Conservation (phyloP, 2,329 filamentous ascomycete species). For the Ceratocystis ficicola region DNA sequence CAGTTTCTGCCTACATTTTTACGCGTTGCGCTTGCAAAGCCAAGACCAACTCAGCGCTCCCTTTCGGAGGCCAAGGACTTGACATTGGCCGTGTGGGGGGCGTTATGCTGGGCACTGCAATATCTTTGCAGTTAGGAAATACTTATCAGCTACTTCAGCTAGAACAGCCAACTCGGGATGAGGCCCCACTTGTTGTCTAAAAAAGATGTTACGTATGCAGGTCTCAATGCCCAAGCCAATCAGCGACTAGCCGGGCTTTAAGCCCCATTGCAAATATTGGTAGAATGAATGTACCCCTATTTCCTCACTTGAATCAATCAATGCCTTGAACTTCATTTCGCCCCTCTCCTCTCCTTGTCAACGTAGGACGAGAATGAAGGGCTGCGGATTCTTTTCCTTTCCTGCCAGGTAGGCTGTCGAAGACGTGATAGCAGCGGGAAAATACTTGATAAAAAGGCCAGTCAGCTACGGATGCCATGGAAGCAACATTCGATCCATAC, state of each 20-base stretch:
- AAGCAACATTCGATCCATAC: neutral
- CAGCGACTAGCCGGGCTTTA: neutral
- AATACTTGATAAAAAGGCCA: neutral
- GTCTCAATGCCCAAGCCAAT: neutral
- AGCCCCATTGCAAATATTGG: neutral
- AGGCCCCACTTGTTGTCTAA: neutral
- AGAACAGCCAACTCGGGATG: neutral
- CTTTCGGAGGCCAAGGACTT: too few species aligned
- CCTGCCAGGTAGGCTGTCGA: neutral
- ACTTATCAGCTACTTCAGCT: too few species aligned
- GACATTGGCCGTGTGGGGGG: too few species aligned
- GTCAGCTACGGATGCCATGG: neutral
- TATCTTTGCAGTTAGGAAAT: too few species aligned
- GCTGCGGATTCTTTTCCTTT: neutral
- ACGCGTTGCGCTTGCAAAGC: too few species aligned
- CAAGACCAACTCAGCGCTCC: too few species aligned
- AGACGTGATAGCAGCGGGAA: neutral
- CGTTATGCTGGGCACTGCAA: too few species aligned
- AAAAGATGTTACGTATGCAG: conserved; percentile 10
- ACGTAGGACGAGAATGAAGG: too few species aligned
- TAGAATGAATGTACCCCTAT: neutral
- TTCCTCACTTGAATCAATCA: neutral
- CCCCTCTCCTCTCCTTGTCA: too few species aligned
- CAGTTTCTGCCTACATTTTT: too few species aligned
- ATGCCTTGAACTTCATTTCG: neutral